Evolutionary conservation across 2,329 filamentous ascomycete genomes (phyloP).

Genomic region (Juglanconis sp.): DNA sequence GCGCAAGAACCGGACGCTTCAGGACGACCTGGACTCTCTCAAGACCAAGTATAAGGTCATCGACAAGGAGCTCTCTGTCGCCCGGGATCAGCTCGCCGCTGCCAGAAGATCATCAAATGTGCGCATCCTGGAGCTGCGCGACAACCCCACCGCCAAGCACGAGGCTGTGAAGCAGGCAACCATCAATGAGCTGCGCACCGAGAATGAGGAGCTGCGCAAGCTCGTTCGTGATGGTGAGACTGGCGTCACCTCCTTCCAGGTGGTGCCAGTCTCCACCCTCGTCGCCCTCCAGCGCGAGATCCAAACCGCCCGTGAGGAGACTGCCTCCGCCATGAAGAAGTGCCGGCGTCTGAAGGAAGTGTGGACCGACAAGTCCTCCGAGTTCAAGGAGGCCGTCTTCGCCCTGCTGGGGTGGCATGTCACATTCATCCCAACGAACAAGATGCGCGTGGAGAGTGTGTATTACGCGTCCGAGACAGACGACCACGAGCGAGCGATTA

Average conservation of each 20-base stretch:
- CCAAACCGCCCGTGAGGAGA: constrained; percentile 65
- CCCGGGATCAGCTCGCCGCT: constrained; percentile 67
- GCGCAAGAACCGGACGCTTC: constrained; percentile 84
- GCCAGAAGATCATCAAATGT: constrained; percentile 68
- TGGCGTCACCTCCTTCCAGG: constrained; percentile 42
- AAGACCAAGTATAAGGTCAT: constrained; percentile 70
- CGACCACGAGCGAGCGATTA: constrained; percentile 69
- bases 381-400: constrained; percentile 94
- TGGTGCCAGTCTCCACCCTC: constrained; percentile 75
- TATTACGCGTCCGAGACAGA: constrained; percentile 70
- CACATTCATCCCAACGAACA: constrained; percentile 94
- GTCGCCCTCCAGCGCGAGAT: constrained; percentile 74
- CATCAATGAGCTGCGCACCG: constrained; percentile 71
- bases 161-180: constrained; percentile 83
- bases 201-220: constrained; percentile 78
- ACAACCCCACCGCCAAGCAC: constrained; percentile 85
- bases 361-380: constrained; percentile 83
- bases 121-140: constrained; percentile 78
- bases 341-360: constrained; percentile 86
- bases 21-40: constrained; percentile 69
- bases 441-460: constrained; percentile 84
- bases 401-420: constrained; percentile 91
- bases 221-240: constrained; percentile 56
- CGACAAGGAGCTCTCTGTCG: constrained; percentile 71
- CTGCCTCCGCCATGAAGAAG: constrained; percentile 74